Percentiles rank a stretch among this genome's conserved stretches.
Evolutionary conservation across 2,329 filamentous ascomycete genomes (phyloP).

Genomic region (Xylariaceae sp.): DNA sequence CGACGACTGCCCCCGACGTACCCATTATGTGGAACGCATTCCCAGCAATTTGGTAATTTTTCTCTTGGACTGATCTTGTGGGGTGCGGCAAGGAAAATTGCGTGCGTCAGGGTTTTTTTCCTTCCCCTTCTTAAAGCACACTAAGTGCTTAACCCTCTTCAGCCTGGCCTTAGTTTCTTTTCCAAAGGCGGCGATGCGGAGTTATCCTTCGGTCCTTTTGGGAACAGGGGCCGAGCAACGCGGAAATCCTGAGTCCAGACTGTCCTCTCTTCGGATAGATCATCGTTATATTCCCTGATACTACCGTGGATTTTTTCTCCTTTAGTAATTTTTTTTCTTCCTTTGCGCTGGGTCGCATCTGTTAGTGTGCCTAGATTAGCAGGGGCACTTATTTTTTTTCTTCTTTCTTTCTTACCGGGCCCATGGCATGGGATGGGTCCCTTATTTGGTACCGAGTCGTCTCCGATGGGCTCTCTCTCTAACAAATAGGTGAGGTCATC

Average conservation of each 20-base stretch:
- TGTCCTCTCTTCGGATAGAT: neutral
- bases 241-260: slow-evolving; percentile 5
- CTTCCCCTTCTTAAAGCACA: neutral
- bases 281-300: neutral
- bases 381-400: neutral
- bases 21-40: slow-evolving; percentile 16
- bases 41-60: slow-evolving; percentile 25
- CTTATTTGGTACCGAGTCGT: too few species aligned
- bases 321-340: neutral
- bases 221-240: slow-evolving; percentile 6
- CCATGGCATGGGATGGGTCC: neutral
- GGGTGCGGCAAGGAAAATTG: slow-evolving; percentile 29
- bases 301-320: too few species aligned
- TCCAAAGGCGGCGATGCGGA: slow-evolving; percentile 17
- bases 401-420: neutral
- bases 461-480: neutral
- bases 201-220: slow-evolving; percentile 10
- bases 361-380: neutral
- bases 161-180: slow-evolving; percentile 18
- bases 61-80: slow-evolving; percentile 15
- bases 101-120: slow-evolving; percentile 21
- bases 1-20: neutral
- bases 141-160: slow-evolving; percentile 14
- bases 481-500: neutral
- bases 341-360: neutral